phyloP scores from a whole-genome alignment of 2,329 filamentous ascomycete genomes.

The Calonectria leucothoes region DNA sequence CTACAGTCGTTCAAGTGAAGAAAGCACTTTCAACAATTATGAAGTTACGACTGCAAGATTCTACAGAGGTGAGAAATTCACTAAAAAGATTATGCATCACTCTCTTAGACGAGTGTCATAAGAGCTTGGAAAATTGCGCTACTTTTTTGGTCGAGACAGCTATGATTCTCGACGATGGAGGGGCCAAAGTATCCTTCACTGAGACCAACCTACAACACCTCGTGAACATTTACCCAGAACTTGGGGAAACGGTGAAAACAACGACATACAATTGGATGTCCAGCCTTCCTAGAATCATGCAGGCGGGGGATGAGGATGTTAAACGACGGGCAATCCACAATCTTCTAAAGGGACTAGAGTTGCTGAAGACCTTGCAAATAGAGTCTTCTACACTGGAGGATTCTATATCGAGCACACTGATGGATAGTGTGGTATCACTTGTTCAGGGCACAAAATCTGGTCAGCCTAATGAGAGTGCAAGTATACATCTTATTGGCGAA shows the following conservation, averaged over 20 bases:
- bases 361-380: constrained; percentile 72
- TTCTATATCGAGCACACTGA: constrained; percentile 74
- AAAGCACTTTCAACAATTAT: constrained; percentile 83
- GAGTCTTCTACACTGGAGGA: constrained; percentile 76
- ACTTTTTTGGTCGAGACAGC: constrained; percentile 84
- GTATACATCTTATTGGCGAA: constrained; percentile 44
- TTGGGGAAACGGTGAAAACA: constrained; percentile 74
- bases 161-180: constrained; percentile 72
- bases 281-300: constrained; percentile 84
- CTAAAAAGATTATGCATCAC: constrained; percentile 78
- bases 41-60: constrained; percentile 78
- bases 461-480: constrained; percentile 23
- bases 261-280: constrained; percentile 85
- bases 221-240: constrained; percentile 68
- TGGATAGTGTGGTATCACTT: constrained; percentile 75
- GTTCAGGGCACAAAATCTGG: constrained; percentile 39
- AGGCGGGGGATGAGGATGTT: constrained; percentile 81
- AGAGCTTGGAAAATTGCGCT: constrained; percentile 76
- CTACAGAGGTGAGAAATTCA: constrained; percentile 74
- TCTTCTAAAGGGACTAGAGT: constrained; percentile 77
- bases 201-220: constrained; percentile 70
- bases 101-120: constrained; percentile 82
- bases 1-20: constrained; percentile 84
- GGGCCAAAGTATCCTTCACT: constrained; percentile 52
- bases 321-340: constrained; percentile 81